phyloP scores from a whole-genome alignment of 371 early-diverging fungal genomes.

The Mortierella sp. region DNA sequence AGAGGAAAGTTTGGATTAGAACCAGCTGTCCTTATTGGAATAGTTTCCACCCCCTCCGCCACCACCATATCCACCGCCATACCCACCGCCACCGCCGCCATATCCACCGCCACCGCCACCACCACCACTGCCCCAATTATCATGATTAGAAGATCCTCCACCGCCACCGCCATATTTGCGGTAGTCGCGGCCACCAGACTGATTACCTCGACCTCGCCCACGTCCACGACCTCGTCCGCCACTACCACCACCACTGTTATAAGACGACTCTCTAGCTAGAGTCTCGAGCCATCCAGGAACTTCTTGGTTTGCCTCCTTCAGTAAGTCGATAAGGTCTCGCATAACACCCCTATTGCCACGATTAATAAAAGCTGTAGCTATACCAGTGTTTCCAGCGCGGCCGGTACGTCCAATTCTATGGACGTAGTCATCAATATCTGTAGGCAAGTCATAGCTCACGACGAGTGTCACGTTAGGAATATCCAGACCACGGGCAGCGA shows the following conservation, averaged over 20 bases:
- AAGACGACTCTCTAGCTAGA: slow-evolving; percentile 70
- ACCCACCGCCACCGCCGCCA: slow-evolving; percentile 22
- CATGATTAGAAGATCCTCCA: slow-evolving; percentile 28
- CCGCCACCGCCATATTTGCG: slow-evolving; percentile 58
- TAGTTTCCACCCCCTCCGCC: slow-evolving; percentile 25
- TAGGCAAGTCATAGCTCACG: slow-evolving; percentile 96
- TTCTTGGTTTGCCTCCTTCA: slow-evolving; percentile 93
- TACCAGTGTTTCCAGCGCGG: slow-evolving; percentile 96
- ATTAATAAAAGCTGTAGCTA: slow-evolving; percentile 98
- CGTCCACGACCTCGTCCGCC: slow-evolving; percentile 65
- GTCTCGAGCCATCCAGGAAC: slow-evolving; percentile 85
- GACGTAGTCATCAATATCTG: slow-evolving; percentile 95
- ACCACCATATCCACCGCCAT: slow-evolving; percentile 7
- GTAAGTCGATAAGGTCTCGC: slow-evolving; percentile 86
- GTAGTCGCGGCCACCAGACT: slow-evolving; percentile 49
- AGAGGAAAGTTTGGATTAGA: not conserved
- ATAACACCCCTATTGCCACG: slow-evolving; percentile 92
- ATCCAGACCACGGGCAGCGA: slow-evolving; percentile 99
- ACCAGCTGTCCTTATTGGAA: slow-evolving; percentile 32
- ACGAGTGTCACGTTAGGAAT: slow-evolving; percentile 93
- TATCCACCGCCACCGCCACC: slow-evolving; percentile 40
- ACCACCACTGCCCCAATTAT: slow-evolving; percentile 32
- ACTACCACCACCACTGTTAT: slow-evolving; percentile 73
- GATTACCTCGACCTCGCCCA: slow-evolving; percentile 54
- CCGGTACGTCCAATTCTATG: slow-evolving; percentile 99